phyloP scores from a whole-genome alignment of 129 eudicot species.

The Flaveria trinervia region DNA sequence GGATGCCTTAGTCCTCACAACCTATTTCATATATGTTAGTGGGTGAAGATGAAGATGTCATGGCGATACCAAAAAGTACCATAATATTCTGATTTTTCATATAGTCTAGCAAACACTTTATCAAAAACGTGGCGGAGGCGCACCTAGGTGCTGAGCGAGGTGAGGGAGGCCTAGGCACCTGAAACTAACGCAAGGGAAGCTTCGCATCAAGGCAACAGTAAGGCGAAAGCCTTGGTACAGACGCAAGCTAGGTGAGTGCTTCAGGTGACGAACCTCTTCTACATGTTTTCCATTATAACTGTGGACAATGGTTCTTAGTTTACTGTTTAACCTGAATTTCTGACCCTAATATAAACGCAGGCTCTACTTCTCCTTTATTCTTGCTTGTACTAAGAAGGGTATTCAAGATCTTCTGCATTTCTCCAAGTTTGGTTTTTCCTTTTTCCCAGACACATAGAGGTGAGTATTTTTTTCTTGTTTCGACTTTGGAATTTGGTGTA shows the following conservation, averaged over 20 bases:
- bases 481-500: background rate
- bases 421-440: background rate
- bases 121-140: background rate
- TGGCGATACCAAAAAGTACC: background rate
- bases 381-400: background rate
- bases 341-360: background rate
- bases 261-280: background rate
- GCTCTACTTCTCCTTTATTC: background rate
- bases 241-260: background rate
- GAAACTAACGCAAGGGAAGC: background rate
- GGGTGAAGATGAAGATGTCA: background rate
- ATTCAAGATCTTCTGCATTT: background rate
- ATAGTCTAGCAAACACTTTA: constrained; percentile 1
- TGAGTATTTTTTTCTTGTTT: background rate
- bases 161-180: background rate
- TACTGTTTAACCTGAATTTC: background rate
- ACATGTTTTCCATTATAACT: background rate
- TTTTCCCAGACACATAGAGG: background rate
- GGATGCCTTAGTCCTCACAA: constrained; percentile 6
- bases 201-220: background rate
- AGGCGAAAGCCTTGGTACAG: background rate
- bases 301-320: background rate
- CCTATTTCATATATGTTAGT: constrained; percentile 7
- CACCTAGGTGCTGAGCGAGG: too few species aligned
- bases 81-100: background rate